Percentiles rank a stretch among this genome's conserved stretches.
phyloP scores from a whole-genome alignment of 352 stramenopile genomes.

The Globisporangium canariense region DNA sequence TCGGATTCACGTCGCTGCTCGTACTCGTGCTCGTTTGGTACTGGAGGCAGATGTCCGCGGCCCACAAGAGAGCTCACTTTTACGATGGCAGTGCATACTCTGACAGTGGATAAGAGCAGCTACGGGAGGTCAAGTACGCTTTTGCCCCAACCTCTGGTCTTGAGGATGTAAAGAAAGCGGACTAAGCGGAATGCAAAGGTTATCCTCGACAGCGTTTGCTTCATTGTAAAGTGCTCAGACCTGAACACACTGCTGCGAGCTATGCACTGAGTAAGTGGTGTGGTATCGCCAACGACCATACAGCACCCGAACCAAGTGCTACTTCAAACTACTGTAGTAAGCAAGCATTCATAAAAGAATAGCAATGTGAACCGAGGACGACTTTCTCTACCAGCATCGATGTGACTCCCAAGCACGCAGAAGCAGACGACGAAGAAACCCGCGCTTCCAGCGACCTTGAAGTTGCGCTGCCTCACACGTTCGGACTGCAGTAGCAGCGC shows the following conservation, averaged over 20 bases:
- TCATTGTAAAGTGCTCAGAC: not conserved
- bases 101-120: not conserved
- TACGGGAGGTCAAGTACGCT: not conserved
- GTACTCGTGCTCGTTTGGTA: not conserved
- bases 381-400: too few relatives aligned
- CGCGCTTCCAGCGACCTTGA: too few relatives aligned
- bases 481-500: too few relatives aligned
- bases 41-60: not conserved
- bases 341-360: too few relatives aligned
- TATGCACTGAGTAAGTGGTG: too few relatives aligned
- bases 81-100: not conserved
- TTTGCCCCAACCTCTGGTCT: not conserved
- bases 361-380: too few relatives aligned
- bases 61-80: constrained; percentile 1
- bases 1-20: not conserved
- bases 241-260: not conserved
- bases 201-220: not conserved
- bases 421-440: too few relatives aligned
- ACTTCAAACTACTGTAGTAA: too few relatives aligned
- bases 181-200: not conserved
- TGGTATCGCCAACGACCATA: too few relatives aligned
- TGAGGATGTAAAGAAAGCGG: not conserved
- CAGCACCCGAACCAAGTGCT: too few relatives aligned
- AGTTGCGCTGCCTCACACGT: too few relatives aligned
- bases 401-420: too few relatives aligned